These are phyloP conservation scores for Thuidium tamariscinum DNA, from an alignment of 225 moss, liverwort and hornwort genomes.

Conservation along the genomic window DNA sequence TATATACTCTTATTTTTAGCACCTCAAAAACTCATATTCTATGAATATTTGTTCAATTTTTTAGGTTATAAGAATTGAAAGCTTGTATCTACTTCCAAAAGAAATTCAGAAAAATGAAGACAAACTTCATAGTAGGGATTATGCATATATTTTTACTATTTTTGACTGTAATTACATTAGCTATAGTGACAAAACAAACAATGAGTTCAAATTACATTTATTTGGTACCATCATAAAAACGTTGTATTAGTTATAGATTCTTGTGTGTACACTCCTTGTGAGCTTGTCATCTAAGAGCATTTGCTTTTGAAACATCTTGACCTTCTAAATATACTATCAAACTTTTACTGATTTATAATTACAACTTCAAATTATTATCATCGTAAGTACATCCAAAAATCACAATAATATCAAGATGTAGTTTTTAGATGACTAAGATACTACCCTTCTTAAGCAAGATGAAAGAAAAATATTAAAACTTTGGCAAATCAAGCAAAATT, in stretches of 20 bases:
- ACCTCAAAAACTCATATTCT: background rate
- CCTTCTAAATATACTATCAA: background rate
- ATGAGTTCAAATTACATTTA: rapidly evolving
- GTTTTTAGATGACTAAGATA: background rate
- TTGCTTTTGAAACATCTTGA: background rate
- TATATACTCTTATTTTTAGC: rapidly evolving
- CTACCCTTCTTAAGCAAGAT: rapidly evolving
- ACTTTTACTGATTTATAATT: background rate
- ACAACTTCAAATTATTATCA: background rate
- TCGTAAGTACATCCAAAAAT: background rate
- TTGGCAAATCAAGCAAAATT: background rate
- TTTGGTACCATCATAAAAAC: background rate
- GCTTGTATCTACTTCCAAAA: rapidly evolving
- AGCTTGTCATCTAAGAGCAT: background rate
- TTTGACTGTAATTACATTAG: background rate
- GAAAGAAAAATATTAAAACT: background rate
- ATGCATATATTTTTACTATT: background rate
- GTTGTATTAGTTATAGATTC: background rate
- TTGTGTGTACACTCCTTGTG: rapidly evolving
- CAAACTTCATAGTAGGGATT: background rate
- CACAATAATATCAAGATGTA: rapidly evolving
- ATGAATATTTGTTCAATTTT: no score
- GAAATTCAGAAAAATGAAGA: background rate
- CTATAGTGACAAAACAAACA: rapidly evolving
- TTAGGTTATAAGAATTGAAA: background rate